Base-by-base conservation (phyloP, 2,329 filamentous ascomycete genomes). In the Aulographum hederae region DNA sequence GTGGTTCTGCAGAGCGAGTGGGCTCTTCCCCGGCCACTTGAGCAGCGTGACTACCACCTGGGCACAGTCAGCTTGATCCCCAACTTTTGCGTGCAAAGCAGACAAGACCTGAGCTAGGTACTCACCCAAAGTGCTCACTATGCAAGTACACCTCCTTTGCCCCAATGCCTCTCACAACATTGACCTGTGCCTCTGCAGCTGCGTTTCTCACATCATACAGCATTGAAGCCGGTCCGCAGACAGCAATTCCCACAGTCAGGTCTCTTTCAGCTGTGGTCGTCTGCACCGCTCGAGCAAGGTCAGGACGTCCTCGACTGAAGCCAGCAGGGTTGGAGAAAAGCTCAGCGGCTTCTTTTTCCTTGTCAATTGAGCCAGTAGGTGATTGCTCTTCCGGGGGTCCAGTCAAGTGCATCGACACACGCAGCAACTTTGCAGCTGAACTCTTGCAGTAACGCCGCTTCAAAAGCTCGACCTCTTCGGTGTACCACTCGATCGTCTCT, bases 71-170 rank as follows among this genome's bases (percentile, higher is more conserved):
- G n/a, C n/a, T n/a, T n/a, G n/a, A n/a, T n/a, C n/a, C n/a, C n/a
- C n/a, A n/a, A n/a, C n/a, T n/a, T n/a, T n/a, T n/a, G n/a, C n/a
- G n/a, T n/a, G n/a, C n/a, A n/a, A n/a, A n/a, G n/a, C n/a, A n/a
- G n/a, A n/a, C n/a, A n/a, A n/a, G n/a, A n/a, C n/a, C n/a, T n/a
- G n/a, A n/a, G n/a, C n/a, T n/a, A n/a, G n/a, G n/a, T n/a, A n/a
- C n/a, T n/a, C 20, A 37, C 35, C 30, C 28, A 27, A 39, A 39
- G 23, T 32, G 31, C 20, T 39, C 37, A 10, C 23, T 34, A 26
- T 39, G 37, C 15, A 39, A n/a, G 17, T 34, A 38, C 4, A 39
- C 38, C 30, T 38, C 36, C n/a, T 30, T 14, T 5, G 19, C 21
- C 4, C 31, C 29, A 11, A 25, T 23, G 8, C 34, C 34, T 15